Percentiles rank a stretch among this genome's conserved stretches.
These are phyloP conservation scores for Petunia hybrid DNA, from an alignment of 305 asterid species.

Conservation along the genomic window DNA sequence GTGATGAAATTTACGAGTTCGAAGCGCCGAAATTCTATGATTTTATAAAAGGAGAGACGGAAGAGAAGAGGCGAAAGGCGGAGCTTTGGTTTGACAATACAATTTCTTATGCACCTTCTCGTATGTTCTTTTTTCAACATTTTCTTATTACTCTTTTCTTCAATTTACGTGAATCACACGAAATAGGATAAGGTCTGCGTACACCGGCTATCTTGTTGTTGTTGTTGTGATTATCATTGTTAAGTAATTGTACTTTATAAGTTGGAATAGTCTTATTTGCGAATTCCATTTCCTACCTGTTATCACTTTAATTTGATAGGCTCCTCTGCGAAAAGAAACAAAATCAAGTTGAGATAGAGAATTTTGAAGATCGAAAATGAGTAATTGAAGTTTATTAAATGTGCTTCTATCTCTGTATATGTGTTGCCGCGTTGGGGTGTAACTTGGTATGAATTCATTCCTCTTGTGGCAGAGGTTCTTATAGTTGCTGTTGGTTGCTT, in stretches of 20 bases:
- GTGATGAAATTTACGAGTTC: constrained; percentile 76
- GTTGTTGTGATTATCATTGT: not conserved
- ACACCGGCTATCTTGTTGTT: too few relatives aligned
- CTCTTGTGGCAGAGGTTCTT: not conserved
- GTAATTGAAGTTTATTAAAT: too few relatives aligned
- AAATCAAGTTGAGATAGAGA: not conserved
- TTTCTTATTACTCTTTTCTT: not conserved
- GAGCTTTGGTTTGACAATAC: constrained; percentile 83
- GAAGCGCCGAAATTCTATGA: constrained; percentile 78
- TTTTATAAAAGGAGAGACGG: constrained; percentile 70
- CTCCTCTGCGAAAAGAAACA: too few relatives aligned
- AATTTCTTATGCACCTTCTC: constrained; percentile 82
- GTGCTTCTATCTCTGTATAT: too few relatives aligned
- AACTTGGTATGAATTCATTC: too few relatives aligned
- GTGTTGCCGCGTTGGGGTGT: too few relatives aligned
- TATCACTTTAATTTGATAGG: not conserved
- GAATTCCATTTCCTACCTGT: not conserved
- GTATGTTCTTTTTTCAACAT: constrained; percentile 50
- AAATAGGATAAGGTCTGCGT: too few relatives aligned
- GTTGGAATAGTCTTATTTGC: not conserved
- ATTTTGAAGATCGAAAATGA: too few relatives aligned
- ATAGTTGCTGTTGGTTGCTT: not conserved
- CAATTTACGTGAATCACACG: too few relatives aligned
- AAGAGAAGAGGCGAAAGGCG: constrained; percentile 60
- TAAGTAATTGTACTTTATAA: not conserved